Conservation (phyloP, 352 stramenopile species). For the Saprolegnia parasitica region DNA sequence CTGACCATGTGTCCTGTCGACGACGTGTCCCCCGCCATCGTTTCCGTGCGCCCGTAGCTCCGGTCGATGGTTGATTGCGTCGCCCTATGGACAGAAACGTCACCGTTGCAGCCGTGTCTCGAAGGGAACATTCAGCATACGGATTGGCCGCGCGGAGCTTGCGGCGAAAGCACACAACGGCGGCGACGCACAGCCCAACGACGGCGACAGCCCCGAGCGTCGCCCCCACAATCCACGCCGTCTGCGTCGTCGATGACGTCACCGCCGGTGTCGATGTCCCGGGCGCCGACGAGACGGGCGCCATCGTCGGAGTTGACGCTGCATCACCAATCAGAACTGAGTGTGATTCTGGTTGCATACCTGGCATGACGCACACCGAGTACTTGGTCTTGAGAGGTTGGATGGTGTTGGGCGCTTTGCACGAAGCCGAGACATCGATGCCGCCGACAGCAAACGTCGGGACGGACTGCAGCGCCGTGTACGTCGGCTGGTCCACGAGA, state of each 20-base stretch:
- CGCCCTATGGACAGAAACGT: neutral
- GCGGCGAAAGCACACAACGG: neutral
- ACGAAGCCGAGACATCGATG: constrained; percentile 19
- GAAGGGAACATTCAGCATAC: neutral
- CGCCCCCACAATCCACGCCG: neutral
- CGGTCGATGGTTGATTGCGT: neutral
- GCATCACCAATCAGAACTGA: too few species aligned
- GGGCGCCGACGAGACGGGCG: neutral
- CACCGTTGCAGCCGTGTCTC: neutral
- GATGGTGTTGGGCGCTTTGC: constrained; percentile 7
- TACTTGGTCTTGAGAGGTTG: constrained; percentile 13
- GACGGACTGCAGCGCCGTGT: constrained; percentile 1
- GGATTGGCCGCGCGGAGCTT: neutral
- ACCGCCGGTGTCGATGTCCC: neutral
- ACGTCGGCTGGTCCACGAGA: constrained; percentile 16
- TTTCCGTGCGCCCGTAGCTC: neutral
- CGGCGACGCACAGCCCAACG: neutral
- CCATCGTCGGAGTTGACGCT: too few species aligned
- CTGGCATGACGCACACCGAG: constrained; percentile 21
- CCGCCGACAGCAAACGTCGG: constrained; percentile 3
- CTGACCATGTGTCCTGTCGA: neutral
- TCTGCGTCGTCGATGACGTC: neutral
- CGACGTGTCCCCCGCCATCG: neutral
- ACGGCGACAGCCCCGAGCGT: neutral
- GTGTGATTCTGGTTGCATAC: neutral